Evolutionary conservation across 768 basidiomycete species (phyloP).

Genomic region (Boletus speciosus): DNA sequence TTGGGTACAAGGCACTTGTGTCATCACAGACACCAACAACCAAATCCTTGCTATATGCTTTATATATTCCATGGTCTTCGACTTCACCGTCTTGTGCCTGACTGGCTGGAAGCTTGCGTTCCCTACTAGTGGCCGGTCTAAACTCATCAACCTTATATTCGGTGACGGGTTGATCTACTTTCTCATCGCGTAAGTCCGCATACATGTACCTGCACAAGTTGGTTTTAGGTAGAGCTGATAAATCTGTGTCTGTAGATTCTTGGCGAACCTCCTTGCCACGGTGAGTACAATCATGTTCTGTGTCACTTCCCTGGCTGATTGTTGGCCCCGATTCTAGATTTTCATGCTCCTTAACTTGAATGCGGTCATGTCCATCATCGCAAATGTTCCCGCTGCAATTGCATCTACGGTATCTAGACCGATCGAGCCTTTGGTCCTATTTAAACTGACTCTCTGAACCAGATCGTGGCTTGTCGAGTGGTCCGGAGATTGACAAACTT

Average conservation of each 20-base stretch:
- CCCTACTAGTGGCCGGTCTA: slow-evolving; percentile 45
- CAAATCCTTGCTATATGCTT: slow-evolving; percentile 60
- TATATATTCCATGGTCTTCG: slow-evolving; percentile 73
- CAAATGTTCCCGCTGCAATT: slow-evolving; percentile 70
- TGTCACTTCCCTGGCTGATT: neutral
- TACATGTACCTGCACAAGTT: neutral
- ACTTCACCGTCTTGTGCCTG: slow-evolving; percentile 57
- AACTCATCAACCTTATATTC: slow-evolving; percentile 63
- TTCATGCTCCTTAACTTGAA: slow-evolving; percentile 71
- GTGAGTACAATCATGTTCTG: slow-evolving; percentile 19
- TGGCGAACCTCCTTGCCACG: slow-evolving; percentile 61
- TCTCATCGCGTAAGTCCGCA: slow-evolving; percentile 55
- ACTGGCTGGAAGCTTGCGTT: slow-evolving; percentile 60
- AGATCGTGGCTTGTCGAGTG: slow-evolving; percentile 63
- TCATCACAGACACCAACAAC: slow-evolving; percentile 57
- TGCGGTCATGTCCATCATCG: slow-evolving; percentile 70
- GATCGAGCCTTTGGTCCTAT: neutral
- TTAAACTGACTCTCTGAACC: neutral
- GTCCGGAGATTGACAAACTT: slow-evolving; percentile 67
- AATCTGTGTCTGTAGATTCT: slow-evolving; percentile 44
- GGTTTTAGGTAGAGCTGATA: neutral
- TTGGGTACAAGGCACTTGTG: slow-evolving; percentile 52
- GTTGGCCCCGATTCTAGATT: slow-evolving; percentile 23
- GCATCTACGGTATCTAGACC: slow-evolving; percentile 52
- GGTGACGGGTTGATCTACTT: slow-evolving; percentile 73